Conservation (phyloP, 805 yeast genomes). For the Metschnikowia chrysomelidarum region DNA sequence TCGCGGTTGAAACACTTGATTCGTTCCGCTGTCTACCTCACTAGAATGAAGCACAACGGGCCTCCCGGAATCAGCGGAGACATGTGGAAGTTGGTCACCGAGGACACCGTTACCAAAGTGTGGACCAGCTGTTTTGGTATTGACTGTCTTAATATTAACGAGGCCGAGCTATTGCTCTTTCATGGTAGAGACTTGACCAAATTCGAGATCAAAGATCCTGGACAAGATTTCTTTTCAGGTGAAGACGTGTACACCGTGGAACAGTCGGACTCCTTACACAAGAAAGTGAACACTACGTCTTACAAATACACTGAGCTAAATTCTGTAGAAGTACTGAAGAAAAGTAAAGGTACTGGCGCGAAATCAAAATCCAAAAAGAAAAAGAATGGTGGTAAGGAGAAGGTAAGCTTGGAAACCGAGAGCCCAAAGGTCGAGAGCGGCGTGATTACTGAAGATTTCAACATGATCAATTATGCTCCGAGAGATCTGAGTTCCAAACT, state of each 20-base stretch:
- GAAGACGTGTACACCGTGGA: slow-evolving; percentile 14
- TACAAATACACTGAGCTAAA: slow-evolving; percentile 14
- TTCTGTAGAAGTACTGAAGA: slow-evolving; percentile 1
- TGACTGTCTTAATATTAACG: slow-evolving; percentile 49
- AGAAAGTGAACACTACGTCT: slow-evolving; percentile 15
- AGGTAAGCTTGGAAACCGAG: neutral
- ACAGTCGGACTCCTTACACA: slow-evolving; percentile 12
- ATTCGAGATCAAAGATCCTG: slow-evolving; percentile 26
- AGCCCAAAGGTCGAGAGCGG: slow-evolving; percentile 9
- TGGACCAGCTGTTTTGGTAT: slow-evolving; percentile 58
- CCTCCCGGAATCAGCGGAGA: slow-evolving; percentile 24
- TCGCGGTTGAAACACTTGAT: slow-evolving; percentile 51
- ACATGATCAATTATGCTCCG: slow-evolving; percentile 18
- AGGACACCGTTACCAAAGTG: slow-evolving; percentile 50
- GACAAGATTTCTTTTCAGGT: slow-evolving; percentile 21
- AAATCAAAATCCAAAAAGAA: slow-evolving; percentile 1
- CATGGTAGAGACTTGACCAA: slow-evolving; percentile 35
- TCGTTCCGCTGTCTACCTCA: slow-evolving; percentile 57
- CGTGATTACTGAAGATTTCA: slow-evolving; percentile 16
- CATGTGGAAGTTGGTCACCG: slow-evolving; percentile 60
- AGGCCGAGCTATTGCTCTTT: slow-evolving; percentile 46
- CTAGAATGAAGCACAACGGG: slow-evolving; percentile 36
- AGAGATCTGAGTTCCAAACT: slow-evolving; percentile 12
- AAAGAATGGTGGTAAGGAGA: neutral
- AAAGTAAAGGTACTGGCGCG: neutral